phyloP scores from a whole-genome alignment of 23 red algal genomes.

The Pyropia haitanensis region DNA sequence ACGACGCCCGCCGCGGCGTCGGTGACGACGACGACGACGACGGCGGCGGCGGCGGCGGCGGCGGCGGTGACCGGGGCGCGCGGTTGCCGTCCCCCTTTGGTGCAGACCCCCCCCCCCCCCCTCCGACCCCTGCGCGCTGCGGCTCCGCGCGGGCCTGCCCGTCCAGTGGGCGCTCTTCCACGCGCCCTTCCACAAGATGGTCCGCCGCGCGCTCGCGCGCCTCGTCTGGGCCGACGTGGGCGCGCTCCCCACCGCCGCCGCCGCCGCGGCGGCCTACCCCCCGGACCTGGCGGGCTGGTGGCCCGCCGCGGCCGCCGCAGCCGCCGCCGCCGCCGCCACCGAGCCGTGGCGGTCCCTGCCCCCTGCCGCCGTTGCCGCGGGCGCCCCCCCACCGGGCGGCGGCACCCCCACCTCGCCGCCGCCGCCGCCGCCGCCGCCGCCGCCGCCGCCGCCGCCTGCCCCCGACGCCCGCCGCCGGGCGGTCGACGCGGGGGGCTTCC shows the following conservation, averaged over 20 bases:
- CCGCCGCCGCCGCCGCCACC: conserved; percentile 3
- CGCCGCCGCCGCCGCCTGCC: neutral
- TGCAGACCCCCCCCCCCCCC: too few species aligned
- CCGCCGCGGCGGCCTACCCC: too few species aligned
- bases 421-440: neutral
- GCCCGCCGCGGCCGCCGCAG: neutral
- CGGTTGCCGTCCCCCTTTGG: too few species aligned
- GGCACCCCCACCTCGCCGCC: conserved; percentile 5
- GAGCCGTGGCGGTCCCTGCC: conserved; percentile 23
- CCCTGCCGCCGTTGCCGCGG: too few species aligned
- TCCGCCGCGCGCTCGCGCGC: conserved; percentile 77
- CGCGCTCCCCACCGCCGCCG: too few species aligned
- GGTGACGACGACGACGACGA: too few species aligned
- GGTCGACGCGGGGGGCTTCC: neutral
- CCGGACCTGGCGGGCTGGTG: neutral
- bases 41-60: too few species aligned
- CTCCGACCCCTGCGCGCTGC: conserved; percentile 7
- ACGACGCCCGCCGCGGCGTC: too few species aligned
- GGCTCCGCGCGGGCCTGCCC: neutral
- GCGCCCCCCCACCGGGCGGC: too few species aligned
- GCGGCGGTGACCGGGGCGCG: too few species aligned
- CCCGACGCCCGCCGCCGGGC: neutral
- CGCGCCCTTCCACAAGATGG: conserved; percentile 98
- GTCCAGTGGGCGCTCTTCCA: conserved; percentile 80
- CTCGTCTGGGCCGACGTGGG: conserved; percentile 35